Base-by-base conservation (phyloP, 345 rosid species). In the Trapa bicornis region DNA sequence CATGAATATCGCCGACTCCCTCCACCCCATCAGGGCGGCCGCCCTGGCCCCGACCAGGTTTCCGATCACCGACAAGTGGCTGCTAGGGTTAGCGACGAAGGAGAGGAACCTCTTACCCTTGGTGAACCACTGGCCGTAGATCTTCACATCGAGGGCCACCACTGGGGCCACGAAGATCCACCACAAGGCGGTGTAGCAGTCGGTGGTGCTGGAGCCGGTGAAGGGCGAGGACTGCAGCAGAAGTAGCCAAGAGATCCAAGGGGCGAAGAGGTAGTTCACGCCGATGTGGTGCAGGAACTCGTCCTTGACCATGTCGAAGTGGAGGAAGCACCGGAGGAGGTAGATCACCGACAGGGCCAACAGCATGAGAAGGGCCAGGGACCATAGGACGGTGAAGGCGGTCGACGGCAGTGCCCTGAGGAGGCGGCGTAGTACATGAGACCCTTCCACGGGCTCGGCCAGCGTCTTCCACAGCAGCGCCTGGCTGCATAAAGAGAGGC, bases 401-500 rank as follows among this genome's bases (percentile, higher is more conserved):
- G 72, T 72, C 36, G 72, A 78, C 33, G 88, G 86, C 17, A 77
- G 70, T 37, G 60, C 33, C 52, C 68, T 71, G 47, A 66, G 69
- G 47, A 80, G 1, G 61, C 70, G 76, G 36, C 75, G 66, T 70
- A 84, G 12, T 53, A 56, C 62, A 48, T 74, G 77, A 22, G 71
- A 38, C 71, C 75, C 33, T 3, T 50, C 70, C 12, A 69, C 5
- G 17, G 76, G 70, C 72, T 71, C 72, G 64, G 75, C 83, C 37
- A 78, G 68, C 70, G 65, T 69, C 72, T 80, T 84, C 89, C 89
- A 84, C 1, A 84, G 63, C 32, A 82, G 57, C 60, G 86, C 82
- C 66, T 84, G 89, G 79, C 83, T 75, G 72, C 83, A 74, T 0
- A 84, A 47, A 22, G 89, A 84, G 42, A 84, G 81, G 64, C 82